Evolutionary conservation across 1,284 basidiomycete genomes (phyloP).

Genomic region (Sphaerobolus stellatus): DNA sequence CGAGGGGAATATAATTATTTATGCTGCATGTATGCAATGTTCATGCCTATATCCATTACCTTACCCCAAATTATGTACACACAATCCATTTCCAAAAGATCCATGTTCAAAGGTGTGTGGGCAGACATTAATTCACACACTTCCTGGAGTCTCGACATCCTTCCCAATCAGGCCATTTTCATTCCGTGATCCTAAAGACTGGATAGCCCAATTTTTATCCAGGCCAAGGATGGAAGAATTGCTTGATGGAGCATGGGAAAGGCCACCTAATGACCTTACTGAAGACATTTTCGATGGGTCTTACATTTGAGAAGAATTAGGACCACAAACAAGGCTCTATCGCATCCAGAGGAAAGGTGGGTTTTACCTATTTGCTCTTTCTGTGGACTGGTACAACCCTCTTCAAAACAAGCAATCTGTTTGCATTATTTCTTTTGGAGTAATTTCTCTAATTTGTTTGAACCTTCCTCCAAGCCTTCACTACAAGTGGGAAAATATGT

Average conservation of each 20-base stretch:
- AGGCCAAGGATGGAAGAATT: conserved; percentile 25
- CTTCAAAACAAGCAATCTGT: conserved; percentile 28
- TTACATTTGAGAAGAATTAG: conserved; percentile 25
- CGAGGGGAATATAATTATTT: not conserved
- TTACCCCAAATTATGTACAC: not conserved
- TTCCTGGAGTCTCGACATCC: not conserved
- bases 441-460: conserved; percentile 31
- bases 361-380: conserved; percentile 30
- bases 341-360: conserved; percentile 17
- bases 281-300: conserved; percentile 32
- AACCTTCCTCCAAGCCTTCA: conserved; percentile 32
- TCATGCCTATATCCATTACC: not conserved
- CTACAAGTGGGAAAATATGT: conserved; percentile 27
- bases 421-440: conserved; percentile 31
- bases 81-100: not conserved
- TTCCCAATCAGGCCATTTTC: too few relatives aligned
- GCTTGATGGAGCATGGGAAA: conserved; percentile 3
- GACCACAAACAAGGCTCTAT: conserved; percentile 25
- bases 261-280: conserved; percentile 12
- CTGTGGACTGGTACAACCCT: conserved; percentile 42
- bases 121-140: not conserved
- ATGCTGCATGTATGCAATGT: not conserved
- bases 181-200: conserved; percentile 30
- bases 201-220: conserved; percentile 28
- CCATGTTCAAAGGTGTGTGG: not conserved